Conservation (phyloP, 441 rosid genomes). For the Mallotus japonicus region DNA sequence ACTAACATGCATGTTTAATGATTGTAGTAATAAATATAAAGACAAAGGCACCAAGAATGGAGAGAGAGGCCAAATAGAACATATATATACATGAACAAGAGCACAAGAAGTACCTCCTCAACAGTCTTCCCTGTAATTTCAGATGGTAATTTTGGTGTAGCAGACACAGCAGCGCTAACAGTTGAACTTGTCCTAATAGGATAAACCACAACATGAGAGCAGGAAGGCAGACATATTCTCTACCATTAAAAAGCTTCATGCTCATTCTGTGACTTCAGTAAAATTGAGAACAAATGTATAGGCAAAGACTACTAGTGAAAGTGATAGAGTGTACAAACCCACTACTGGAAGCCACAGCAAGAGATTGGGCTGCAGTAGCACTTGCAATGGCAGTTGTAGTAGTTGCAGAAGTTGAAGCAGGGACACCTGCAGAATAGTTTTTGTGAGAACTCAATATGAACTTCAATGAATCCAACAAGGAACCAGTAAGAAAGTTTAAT, state of each 20-base stretch:
- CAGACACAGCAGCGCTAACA: conserved; percentile 43
- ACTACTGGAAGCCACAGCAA: conserved; percentile 60
- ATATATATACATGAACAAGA: not conserved
- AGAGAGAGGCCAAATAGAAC: not conserved
- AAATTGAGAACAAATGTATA: not conserved
- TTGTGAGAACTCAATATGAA: not conserved
- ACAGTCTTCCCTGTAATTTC: conserved; percentile 89
- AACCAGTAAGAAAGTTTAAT: not conserved
- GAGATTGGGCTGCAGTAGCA: conserved; percentile 50
- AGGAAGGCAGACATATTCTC: not conserved
- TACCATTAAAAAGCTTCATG: too few relatives aligned
- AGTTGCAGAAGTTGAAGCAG: conserved; percentile 52
- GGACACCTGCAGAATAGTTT: conserved; percentile 43
- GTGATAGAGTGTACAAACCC: conserved; percentile 50
- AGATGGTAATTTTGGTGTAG: conserved; percentile 76
- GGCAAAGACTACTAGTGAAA: not conserved
- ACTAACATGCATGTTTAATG: not conserved
- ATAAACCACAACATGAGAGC: not conserved
- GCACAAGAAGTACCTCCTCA: conserved; percentile 65
- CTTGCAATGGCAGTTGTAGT: conserved; percentile 43
- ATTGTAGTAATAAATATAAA: conserved; percentile 5
- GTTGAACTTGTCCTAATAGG: conserved; percentile 50
- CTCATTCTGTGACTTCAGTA: too few relatives aligned
- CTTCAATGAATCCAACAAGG: not conserved
- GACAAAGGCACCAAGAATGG: not conserved